Conservation (phyloP, 768 basidiomycete genomes). For the Hebeloma cylindrosporum region DNA sequence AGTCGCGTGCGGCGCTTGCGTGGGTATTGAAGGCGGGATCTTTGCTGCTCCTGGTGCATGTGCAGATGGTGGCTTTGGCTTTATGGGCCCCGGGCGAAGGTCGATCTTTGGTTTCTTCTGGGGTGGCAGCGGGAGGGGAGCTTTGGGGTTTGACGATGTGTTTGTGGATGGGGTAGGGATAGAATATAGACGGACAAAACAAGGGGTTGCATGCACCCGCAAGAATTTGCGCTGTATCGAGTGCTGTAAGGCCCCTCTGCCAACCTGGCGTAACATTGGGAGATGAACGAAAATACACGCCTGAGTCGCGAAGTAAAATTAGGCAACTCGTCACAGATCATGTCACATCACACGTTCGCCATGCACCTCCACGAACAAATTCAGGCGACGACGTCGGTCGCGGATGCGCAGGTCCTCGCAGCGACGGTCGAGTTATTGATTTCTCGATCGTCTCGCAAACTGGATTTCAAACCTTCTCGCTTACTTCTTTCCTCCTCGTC, state of each 20-base stretch:
- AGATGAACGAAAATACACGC: background rate
- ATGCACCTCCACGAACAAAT: conserved; percentile 2
- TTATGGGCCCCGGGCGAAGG: conserved; percentile 62
- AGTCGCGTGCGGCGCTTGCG: conserved; percentile 13
- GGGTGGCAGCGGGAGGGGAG: conserved; percentile 20
- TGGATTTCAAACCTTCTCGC: background rate
- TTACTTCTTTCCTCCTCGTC: conserved; percentile 1
- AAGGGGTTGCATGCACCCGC: conserved; percentile 1
- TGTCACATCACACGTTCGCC: conserved; percentile 7
- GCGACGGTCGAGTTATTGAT: conserved; percentile 13
- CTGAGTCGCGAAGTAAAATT: background rate
- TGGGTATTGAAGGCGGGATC: conserved; percentile 21
- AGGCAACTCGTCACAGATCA: conserved; percentile 3
- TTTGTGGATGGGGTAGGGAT: conserved; percentile 17
- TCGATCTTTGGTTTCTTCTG: conserved; percentile 54
- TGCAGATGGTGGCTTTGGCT: conserved; percentile 30
- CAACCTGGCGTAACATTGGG: conserved; percentile 1
- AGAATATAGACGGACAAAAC: conserved; percentile 19
- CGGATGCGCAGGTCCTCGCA: conserved; percentile 9
- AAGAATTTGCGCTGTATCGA: conserved; percentile 8
- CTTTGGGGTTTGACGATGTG: conserved; percentile 5
- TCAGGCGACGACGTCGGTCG: conserved; percentile 4
- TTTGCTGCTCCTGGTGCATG: conserved; percentile 19
- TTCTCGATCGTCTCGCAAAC: conserved; percentile 1
- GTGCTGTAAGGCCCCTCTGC: conserved; percentile 3